Evolutionary conservation across 192 early-diverging fungal genomes (phyloP), one percentile per base, ranked within the genome.

Genomic region (Diversispora epigaea): DNA sequence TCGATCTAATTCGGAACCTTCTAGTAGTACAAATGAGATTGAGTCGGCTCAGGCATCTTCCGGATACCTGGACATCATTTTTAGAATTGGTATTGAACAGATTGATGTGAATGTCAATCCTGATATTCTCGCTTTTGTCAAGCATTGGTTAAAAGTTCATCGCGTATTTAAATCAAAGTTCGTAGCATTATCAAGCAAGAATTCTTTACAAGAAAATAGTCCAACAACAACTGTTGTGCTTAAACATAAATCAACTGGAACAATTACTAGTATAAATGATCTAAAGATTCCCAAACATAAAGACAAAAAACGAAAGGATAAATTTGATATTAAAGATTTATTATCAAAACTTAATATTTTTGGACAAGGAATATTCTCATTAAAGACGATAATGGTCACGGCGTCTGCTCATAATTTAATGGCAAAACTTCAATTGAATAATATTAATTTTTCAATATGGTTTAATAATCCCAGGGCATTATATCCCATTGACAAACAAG

Each of bases 81-180:
- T 83, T 2, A 73, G 77, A 67, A 78, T 82, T 21, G 77, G 80
- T 9, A 79, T 83, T 46, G 54, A 80, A 17, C 77, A 73, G 6
- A 73, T 87, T 17, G 82, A 73, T 15, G 63, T 87, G 17, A 77
- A 80, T 58, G 80, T 80, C 19, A 85, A 87, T 66, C 88, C 88
- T 1, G 78, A 79, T 11, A 76, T 89, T 39, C 70, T 89, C 4
- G 86, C 88, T 3, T 86, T 89, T 72, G 82, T 83, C 0, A 73
- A 82, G 58, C 87, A 89, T 67, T 86, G 86, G 76, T 75, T 89
- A 2, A 80, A 77, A 32, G 84, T 89, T 10, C 86, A 89, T 44
- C 79, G 87, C 17, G 80, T 87, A 8, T 89, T 87, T 43, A 79
- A 78, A 1, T 76, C 83, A 0, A 85, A 81, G 52, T 65, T 81